Percentiles rank a stretch among this genome's conserved stretches.
Evolutionary conservation across 495 filamentous ascomycete species (phyloP).

Genomic region (Trichoderma erinaceum): DNA sequence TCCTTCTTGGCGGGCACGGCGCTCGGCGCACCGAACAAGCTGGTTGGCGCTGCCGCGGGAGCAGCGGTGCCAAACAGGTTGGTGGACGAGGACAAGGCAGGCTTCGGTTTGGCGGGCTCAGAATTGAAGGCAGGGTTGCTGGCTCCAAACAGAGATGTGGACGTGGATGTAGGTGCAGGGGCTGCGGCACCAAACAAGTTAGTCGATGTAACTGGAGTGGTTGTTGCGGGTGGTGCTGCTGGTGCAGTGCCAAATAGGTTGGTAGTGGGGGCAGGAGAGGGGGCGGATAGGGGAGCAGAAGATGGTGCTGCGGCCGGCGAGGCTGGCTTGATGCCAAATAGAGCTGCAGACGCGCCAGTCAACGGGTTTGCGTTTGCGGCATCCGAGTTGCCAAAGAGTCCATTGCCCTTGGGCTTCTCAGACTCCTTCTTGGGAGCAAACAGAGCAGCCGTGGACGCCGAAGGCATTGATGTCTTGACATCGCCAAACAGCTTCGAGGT

Average conservation of each 20-base stretch:
- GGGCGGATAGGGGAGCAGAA: constrained; percentile 27
- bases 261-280: constrained; percentile 36
- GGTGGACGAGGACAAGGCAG: constrained; percentile 20
- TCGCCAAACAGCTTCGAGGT: constrained; percentile 13
- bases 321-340: constrained; percentile 10
- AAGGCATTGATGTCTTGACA: background rate
- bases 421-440: constrained; percentile 18
- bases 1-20: constrained; percentile 16
- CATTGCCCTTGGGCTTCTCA: constrained; percentile 26
- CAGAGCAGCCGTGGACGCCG: constrained; percentile 3
- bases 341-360: constrained; percentile 6
- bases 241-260: constrained; percentile 38
- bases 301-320: constrained; percentile 18
- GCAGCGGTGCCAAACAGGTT: constrained; percentile 22
- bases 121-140: constrained; percentile 13
- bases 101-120: constrained; percentile 25
- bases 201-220: background rate
- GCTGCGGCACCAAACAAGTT: constrained; percentile 26
- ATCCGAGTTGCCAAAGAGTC: constrained; percentile 32
- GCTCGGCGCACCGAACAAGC: constrained; percentile 18
- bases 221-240: constrained; percentile 17
- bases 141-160: constrained; percentile 26
- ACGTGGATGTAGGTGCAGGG: constrained; percentile 20
- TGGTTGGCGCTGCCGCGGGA: constrained; percentile 13
- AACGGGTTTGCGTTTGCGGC: constrained; percentile 19